Evolutionary conservation across 2,329 filamentous ascomycete genomes (phyloP), one percentile per base, ranked within the genome.

Genomic region (Fusarium nurragi): DNA sequence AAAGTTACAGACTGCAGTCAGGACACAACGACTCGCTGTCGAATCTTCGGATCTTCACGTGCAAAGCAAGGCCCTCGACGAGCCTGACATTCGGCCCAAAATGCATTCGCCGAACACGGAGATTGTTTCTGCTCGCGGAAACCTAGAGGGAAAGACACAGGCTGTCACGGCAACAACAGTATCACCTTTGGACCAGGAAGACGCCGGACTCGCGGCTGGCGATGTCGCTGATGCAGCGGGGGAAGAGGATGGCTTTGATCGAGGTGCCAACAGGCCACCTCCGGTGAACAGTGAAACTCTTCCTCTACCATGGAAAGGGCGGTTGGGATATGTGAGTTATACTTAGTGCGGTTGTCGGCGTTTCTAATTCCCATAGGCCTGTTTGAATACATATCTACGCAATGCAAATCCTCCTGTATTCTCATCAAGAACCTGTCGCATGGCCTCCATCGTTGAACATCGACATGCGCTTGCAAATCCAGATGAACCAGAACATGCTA

Each of bases 311-410:
- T 97, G 94, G 94, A 93, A 90, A 77, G 94, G 94, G 1, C 86
- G 94, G 25, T 75, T 97, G 61, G 94, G 94, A 56, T 97, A 97
- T 84, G 93, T 94, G 77, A 80, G 89, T 58, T 21, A 12, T 14
- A 14, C 0, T 6, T 7, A 2, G 2, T 1, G 28, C 3, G 3
- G 9, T 12, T 8, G 3, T 38, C 16, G 21, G 61, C 16, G 11
- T 66, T 12, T 26, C 51, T 68, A 30, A 68, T 58, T 68, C 3
- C 4, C 0, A 4, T 54, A 86, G 91, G 93, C 94, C 12, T 97
- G 94, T 73, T 80, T 98, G 16, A 97, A 97, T 74, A 98, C 94
- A 0, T 97, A 97, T 75, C 83, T 98, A 3, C 90, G 94, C 40
- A 85, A 86, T 49, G 88, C 91, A 3, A 94, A 88, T 62, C 92